Conservation (phyloP, 1,284 basidiomycete species). For the Melampsora occidentalis region DNA sequence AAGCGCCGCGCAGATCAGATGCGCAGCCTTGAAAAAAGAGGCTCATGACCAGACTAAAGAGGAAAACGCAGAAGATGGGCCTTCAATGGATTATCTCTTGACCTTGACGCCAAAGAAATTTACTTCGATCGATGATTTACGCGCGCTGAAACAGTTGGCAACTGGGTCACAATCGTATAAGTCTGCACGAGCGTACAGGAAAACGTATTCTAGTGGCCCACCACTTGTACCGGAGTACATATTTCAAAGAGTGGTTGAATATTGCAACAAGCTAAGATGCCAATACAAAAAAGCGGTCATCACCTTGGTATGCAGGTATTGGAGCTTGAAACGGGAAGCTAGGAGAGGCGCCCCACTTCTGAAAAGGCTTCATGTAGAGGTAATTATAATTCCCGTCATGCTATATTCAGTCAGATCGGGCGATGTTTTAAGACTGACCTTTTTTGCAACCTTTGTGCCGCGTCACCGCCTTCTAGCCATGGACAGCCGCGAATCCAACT, state of each 20-base stretch:
- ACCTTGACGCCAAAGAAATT: slow-evolving; percentile 33
- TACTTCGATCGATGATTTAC: slow-evolving; percentile 27
- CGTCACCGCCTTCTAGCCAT: slow-evolving; percentile 61
- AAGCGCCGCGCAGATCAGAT: slow-evolving; percentile 59
- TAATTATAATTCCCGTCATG: slow-evolving; percentile 46
- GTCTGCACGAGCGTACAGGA: slow-evolving; percentile 60
- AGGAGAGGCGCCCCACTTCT: slow-evolving; percentile 87
- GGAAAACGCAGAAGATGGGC: background rate
- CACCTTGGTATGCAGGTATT: slow-evolving; percentile 79
- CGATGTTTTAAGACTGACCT: background rate
- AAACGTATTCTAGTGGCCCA: slow-evolving; percentile 59
- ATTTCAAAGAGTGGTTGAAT: slow-evolving; percentile 69
- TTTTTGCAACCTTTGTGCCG: background rate
- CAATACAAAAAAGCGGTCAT: slow-evolving; percentile 76
- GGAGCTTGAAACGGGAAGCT: slow-evolving; percentile 93
- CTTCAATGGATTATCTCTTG: slow-evolving; percentile 2
- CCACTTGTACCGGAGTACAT: slow-evolving; percentile 60
- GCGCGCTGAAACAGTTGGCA: slow-evolving; percentile 26
- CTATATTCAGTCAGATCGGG: background rate
- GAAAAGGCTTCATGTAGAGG: slow-evolving; percentile 87
- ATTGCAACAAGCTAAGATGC: slow-evolving; percentile 70
- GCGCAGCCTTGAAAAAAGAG: background rate
- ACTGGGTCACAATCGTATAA: slow-evolving; percentile 52
- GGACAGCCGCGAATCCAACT: slow-evolving; percentile 75
- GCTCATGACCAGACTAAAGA: background rate